These are phyloP conservation scores for Dionaea muscipula DNA, from an alignment of 179 eudicot genomes.

Conservation along the genomic window DNA sequence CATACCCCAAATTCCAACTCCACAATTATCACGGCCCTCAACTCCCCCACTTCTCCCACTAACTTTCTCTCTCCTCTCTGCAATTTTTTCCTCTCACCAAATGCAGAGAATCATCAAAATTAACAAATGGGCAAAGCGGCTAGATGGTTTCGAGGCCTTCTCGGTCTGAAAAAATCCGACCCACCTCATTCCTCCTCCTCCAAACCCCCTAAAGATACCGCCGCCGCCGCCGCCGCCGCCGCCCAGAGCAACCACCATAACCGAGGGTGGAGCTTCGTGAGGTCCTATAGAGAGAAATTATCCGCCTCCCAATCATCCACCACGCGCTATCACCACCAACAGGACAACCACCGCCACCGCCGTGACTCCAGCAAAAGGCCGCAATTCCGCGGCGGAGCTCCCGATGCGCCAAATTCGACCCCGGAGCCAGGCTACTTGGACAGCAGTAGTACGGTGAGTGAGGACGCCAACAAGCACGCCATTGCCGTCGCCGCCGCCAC, in stretches of 20 bases:
- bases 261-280: constrained; percentile 34
- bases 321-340: not conserved
- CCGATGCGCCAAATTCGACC: not conserved
- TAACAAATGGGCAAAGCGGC: constrained; percentile 33
- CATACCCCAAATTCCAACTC: too few relatives aligned
- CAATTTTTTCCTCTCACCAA: not conserved
- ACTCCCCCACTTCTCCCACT: not conserved
- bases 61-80: not conserved
- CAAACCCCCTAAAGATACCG: constrained; percentile 6
- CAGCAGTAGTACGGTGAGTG: too few relatives aligned
- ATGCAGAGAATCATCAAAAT: constrained; percentile 14
- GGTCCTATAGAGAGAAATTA: constrained; percentile 21
- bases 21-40: too few relatives aligned
- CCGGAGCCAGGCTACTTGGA: not conserved
- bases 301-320: constrained; percentile 1
- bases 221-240: constrained; percentile 1
- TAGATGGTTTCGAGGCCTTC: constrained; percentile 32
- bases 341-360: not conserved
- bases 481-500: constrained; percentile 56
- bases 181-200: constrained; percentile 7
- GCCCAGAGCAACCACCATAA: constrained; percentile 14
- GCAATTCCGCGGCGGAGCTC: not conserved
- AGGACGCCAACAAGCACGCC: constrained; percentile 34
- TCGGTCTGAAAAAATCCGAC: constrained; percentile 26
- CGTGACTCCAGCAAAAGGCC: not conserved